Base-by-base conservation (phyloP, 768 basidiomycete species). In the Kwoniella sp. region DNA sequence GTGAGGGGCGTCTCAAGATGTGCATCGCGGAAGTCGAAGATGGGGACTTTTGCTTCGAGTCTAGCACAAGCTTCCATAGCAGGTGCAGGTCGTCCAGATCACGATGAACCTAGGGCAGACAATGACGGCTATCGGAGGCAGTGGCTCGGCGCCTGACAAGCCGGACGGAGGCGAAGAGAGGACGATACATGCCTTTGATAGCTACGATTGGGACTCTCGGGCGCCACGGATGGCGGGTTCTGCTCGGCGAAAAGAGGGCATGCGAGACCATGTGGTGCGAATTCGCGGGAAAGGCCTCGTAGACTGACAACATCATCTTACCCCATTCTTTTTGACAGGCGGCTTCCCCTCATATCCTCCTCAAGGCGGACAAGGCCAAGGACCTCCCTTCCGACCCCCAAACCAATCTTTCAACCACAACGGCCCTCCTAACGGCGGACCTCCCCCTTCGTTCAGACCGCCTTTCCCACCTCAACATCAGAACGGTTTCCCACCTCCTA, bases 341-440 rank as follows among this genome's bases (percentile, higher is more conserved):
- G 66, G 23, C 38, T 67, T 62, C 50, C 31, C n/a, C 62, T 64
- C 66, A 52, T 58, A 12, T 26, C 34, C 60, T 26, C 58, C 58
- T 26, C 45, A 41, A n/a, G 17, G 23, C 28, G 38, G 22, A 29
- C 45, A 25, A 28, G 26, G 41, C 28, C 55, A 31, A 47, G 30
- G 55, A 58, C 69, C 72, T 17, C 69, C 66, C 34, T 69, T 66
- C 66, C 68, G 67, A n/a, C 70, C 51, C n/a, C 60, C 61, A 29
- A 45, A 45, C 41, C 41, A 45, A 45, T 45, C 41, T 9, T 45
- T 45, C 41, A 45, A 45, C 41, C 41, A 45, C 17, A 45, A 45
- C 15, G 41, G 41, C 3, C 41, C 41, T 11, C 41, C 41, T 17
- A 45, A 45, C 41, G 41, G 41, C 41, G 59, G 29, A 17, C 25